Percentiles rank a stretch among this genome's conserved stretches.
Conservation (phyloP, 371 early-diverging fungal species). For the Choanephora cucurbitarum region DNA sequence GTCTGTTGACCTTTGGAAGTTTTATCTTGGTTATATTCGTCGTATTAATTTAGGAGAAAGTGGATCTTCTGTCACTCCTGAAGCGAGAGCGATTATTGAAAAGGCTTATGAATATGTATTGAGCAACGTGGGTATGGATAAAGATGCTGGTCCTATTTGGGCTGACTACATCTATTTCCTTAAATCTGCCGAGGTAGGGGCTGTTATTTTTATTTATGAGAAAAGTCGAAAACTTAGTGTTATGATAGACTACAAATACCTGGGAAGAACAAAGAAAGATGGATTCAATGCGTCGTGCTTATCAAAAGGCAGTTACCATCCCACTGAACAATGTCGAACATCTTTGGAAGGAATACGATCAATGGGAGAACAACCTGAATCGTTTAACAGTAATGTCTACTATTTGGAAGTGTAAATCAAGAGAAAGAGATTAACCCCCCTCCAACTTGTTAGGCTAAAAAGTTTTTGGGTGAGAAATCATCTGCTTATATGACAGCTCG, state of each 20-base stretch:
- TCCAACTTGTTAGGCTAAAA: slow-evolving; percentile 75
- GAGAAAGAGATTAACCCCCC: too few relatives aligned
- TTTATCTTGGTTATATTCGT: slow-evolving; percentile 88
- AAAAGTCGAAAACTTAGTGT: too few relatives aligned
- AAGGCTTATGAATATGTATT: slow-evolving; percentile 90
- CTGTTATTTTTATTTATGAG: too few relatives aligned
- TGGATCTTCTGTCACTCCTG: slow-evolving; percentile 57
- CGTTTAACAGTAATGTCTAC: slow-evolving; percentile 82
- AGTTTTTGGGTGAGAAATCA: slow-evolving; percentile 80
- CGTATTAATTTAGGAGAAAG: slow-evolving; percentile 67
- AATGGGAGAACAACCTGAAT: slow-evolving; percentile 88
- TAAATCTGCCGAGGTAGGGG: slow-evolving; percentile 78
- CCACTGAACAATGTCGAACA: slow-evolving; percentile 86
- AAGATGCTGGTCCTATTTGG: slow-evolving; percentile 90
- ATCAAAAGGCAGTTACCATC: slow-evolving; percentile 83
- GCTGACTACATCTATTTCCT: slow-evolving; percentile 85
- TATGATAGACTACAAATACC: slow-evolving; percentile 69
- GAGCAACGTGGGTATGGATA: slow-evolving; percentile 87
- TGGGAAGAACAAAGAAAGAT: slow-evolving; percentile 92
- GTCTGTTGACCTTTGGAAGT: slow-evolving; percentile 87
- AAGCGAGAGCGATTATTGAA: slow-evolving; percentile 70
- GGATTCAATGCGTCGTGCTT: slow-evolving; percentile 85
- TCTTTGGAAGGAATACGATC: slow-evolving; percentile 95
- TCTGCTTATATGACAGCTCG: slow-evolving; percentile 93
- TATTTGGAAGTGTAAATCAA: too few relatives aligned